Evolutionary conservation across 768 basidiomycete species (phyloP).

Genomic region (Rhodocollybia butyracea): DNA sequence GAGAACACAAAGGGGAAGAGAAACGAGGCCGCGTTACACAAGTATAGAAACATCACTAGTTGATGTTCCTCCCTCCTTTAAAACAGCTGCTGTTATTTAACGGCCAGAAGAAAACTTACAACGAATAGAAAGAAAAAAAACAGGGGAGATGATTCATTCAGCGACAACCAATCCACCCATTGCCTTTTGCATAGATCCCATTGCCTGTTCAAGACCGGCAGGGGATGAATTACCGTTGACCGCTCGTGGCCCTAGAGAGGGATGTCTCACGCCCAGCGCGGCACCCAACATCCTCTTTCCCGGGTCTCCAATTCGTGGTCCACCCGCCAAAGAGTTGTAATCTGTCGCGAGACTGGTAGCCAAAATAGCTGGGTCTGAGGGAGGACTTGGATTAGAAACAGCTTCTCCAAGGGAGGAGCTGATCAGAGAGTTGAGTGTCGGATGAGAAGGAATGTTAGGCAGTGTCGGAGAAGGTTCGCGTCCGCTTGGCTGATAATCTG

Average conservation of each 20-base stretch:
- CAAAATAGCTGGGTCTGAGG: slow-evolving; percentile 68
- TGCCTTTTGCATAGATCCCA: slow-evolving; percentile 69
- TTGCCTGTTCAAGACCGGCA: slow-evolving; percentile 48
- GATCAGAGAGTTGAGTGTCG: slow-evolving; percentile 82
- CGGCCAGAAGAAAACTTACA: neutral
- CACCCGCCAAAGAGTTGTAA: slow-evolving; percentile 34
- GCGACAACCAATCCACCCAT: slow-evolving; percentile 74
- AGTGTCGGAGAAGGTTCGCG: slow-evolving; percentile 83
- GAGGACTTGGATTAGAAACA: slow-evolving; percentile 40
- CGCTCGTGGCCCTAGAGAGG: slow-evolving; percentile 61
- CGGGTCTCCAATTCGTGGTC: slow-evolving; percentile 85
- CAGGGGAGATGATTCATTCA: slow-evolving; percentile 43
- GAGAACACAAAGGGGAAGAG: neutral
- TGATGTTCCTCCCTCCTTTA: neutral
- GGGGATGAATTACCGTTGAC: slow-evolving; percentile 41
- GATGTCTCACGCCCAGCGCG: slow-evolving; percentile 81
- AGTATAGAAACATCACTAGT: neutral
- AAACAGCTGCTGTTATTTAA: neutral
- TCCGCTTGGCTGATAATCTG: slow-evolving; percentile 43
- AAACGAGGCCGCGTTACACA: neutral
- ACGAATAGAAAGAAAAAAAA: neutral
- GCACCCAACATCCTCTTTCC: slow-evolving; percentile 88
- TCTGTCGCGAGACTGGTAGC: slow-evolving; percentile 50
- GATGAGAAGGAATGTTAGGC: slow-evolving; percentile 76
- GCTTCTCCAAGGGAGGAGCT: slow-evolving; percentile 64